Conservation (phyloP, 345 rosid species). For the Fremontodendron californicum region DNA sequence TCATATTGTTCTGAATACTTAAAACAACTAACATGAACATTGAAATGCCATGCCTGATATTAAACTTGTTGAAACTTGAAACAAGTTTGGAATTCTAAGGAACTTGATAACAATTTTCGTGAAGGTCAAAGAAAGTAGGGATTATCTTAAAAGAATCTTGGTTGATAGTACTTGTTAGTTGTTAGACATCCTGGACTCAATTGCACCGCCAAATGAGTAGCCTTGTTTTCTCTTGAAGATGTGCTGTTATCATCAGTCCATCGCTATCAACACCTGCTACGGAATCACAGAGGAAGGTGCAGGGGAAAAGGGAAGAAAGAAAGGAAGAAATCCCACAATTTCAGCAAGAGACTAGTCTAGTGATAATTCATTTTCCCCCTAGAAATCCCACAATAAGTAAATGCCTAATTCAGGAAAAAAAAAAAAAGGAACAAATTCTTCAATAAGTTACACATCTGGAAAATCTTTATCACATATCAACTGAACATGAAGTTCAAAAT, state of each 20-base stretch:
- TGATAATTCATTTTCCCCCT: too few species aligned
- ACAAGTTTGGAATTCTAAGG: background rate
- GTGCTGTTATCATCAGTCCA: background rate
- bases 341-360: too few species aligned
- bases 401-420: too few species aligned
- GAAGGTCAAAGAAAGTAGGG: background rate
- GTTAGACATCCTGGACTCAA: background rate
- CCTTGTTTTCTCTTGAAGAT: background rate
- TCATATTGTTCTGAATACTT: background rate
- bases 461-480: too few species aligned
- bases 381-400: too few species aligned
- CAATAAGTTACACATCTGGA: too few species aligned
- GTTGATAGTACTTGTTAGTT: background rate
- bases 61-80: background rate
- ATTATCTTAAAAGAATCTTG: background rate
- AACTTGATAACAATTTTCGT: background rate
- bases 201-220: constrained; percentile 3
- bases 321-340: background rate
- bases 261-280: background rate
- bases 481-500: too few species aligned
- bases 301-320: background rate
- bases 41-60: background rate
- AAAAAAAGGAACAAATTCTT: too few species aligned
- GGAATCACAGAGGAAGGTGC: background rate
- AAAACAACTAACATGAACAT: background rate